Conservation (phyloP, 768 basidiomycete genomes). For the Piloderma croceum region DNA sequence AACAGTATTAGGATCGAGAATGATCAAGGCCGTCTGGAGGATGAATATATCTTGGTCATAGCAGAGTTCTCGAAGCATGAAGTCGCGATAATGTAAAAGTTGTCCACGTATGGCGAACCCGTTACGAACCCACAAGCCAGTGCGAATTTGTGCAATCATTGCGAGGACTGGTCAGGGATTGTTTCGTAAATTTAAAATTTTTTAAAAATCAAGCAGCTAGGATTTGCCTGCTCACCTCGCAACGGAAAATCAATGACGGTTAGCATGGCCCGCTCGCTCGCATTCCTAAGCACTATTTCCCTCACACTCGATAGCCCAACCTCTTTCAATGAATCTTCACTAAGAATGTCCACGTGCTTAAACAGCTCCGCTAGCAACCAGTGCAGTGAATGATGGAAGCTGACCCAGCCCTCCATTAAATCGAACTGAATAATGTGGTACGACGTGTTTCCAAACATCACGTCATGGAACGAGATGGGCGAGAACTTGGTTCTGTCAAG, state of each 20-base stretch:
- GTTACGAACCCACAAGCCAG: slow-evolving; percentile 96
- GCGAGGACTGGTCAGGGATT: slow-evolving; percentile 53
- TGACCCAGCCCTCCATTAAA: slow-evolving; percentile 75
- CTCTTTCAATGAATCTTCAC: slow-evolving; percentile 45
- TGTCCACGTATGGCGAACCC: slow-evolving; percentile 95
- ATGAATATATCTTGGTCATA: slow-evolving; percentile 95
- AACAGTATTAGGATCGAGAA: slow-evolving; percentile 73
- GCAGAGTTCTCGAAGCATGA: slow-evolving; percentile 90
- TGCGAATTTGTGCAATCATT: slow-evolving; percentile 92
- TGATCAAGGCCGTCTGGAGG: slow-evolving; percentile 77
- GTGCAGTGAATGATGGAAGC: slow-evolving; percentile 89
- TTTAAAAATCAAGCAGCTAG: too few species aligned
- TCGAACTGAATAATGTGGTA: slow-evolving; percentile 74
- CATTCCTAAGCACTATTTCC: slow-evolving; percentile 56
- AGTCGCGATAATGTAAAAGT: slow-evolving; percentile 92
- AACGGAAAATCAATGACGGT: slow-evolving; percentile 85
- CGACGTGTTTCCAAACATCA: slow-evolving; percentile 53
- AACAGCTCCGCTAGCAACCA: slow-evolving; percentile 88
- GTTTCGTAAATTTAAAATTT: too few species aligned
- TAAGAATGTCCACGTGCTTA: slow-evolving; percentile 72
- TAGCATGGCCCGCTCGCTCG: slow-evolving; percentile 63
- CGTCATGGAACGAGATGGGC: slow-evolving; percentile 57
- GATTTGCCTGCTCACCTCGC: slow-evolving; percentile 72
- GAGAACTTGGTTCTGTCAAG: slow-evolving; percentile 63
- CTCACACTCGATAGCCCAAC: slow-evolving; percentile 50